phyloP scores from a whole-genome alignment of 208 protist genomes.

The Trypanosoma avium region DNA sequence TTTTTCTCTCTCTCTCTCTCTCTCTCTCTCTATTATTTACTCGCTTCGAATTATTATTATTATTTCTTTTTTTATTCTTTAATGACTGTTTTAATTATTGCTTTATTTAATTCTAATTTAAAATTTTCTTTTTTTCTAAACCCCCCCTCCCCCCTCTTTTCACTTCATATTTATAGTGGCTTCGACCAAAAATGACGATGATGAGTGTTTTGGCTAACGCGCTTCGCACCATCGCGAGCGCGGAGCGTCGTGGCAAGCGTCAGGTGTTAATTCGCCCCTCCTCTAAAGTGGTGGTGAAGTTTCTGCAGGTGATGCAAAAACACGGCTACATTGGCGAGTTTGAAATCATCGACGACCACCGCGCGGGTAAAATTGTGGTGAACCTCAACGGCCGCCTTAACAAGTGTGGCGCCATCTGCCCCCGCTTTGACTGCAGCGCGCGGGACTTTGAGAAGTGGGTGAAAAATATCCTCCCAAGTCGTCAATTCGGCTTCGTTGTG shows the following conservation, averaged over 20 bases:
- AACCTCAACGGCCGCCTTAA: constrained; percentile 99
- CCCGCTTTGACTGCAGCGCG: constrained; percentile 97
- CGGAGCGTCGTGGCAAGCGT: constrained; percentile 99
- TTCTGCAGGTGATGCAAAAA: constrained; percentile 99
- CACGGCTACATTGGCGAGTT: constrained; percentile 99
- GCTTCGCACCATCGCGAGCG: constrained; percentile 98
- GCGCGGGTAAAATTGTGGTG: constrained; percentile 99
- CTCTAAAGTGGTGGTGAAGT: constrained; percentile 99
- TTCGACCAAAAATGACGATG: constrained; percentile 97
- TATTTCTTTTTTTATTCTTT: constrained; percentile 16
- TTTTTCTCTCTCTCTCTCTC: constrained; percentile 8
- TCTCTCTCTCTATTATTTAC: constrained; percentile 8
- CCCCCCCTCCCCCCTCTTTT: background rate
- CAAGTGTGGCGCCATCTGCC: constrained; percentile 99
- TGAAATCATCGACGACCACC: constrained; percentile 99
- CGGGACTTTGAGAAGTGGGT: constrained; percentile 99
- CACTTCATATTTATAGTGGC: background rate
- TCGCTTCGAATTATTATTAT: constrained; percentile 4
- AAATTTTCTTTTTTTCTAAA: background rate
- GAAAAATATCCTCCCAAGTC: constrained; percentile 98
- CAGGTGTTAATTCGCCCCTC: constrained; percentile 99
- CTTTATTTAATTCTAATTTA: background rate
- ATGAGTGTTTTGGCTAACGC: constrained; percentile 99
- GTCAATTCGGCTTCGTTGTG: constrained; percentile 99
- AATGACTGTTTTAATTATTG: constrained; percentile 1